Percentiles rank a stretch among this genome's conserved stretches.
Conservation (phyloP, 306 rosid species). For the Trichosanthes truncata region DNA sequence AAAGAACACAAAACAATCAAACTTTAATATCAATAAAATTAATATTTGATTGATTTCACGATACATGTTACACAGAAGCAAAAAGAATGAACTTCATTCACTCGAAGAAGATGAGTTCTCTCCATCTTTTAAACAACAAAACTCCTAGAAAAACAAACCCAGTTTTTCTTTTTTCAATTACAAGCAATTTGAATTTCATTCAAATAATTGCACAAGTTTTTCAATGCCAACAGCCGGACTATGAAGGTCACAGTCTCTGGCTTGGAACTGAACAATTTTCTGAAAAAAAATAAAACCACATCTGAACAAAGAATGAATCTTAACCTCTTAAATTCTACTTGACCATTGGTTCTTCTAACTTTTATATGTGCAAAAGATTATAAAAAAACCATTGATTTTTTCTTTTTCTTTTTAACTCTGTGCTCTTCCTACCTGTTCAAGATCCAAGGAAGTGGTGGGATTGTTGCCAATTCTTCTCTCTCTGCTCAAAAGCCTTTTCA, state of each 20-base stretch:
- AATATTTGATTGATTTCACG: background rate
- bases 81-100: background rate
- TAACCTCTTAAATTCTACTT: background rate
- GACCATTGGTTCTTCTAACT: background rate
- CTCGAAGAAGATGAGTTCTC: background rate
- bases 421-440: slow-evolving; percentile 12
- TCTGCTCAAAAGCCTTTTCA: slow-evolving; percentile 77
- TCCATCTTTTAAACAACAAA: background rate
- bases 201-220: background rate
- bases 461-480: slow-evolving; percentile 53
- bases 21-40: background rate
- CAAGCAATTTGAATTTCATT: background rate
- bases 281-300: too few species aligned
- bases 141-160: background rate
- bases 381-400: background rate
- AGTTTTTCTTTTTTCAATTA: background rate
- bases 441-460: slow-evolving; percentile 44
- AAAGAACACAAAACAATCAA: background rate
- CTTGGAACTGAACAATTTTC: background rate
- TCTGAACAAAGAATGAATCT: background rate
- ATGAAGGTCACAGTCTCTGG: background rate
- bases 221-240: background rate
- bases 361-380: background rate
- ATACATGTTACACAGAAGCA: background rate
- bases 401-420: background rate